phyloP scores from a whole-genome alignment of 2,329 filamentous ascomycete genomes.

The Sordariomycetes sp. region DNA sequence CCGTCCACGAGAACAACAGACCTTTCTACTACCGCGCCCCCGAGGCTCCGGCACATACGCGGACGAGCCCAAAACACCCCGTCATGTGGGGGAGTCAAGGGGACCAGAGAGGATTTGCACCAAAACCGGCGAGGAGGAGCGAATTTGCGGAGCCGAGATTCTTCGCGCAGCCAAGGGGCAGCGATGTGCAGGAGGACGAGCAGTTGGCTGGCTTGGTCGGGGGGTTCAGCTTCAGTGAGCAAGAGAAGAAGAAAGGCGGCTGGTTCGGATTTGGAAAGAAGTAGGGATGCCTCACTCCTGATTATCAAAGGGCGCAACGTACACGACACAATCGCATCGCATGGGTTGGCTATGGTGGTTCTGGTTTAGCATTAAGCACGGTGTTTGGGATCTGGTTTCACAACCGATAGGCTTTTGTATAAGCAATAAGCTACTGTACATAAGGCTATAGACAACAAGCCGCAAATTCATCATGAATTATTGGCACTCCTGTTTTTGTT shows the following conservation, averaged over 20 bases:
- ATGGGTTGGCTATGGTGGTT: too few relatives aligned
- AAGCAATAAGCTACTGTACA: too few relatives aligned
- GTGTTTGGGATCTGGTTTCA: too few relatives aligned
- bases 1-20: conserved; percentile 30
- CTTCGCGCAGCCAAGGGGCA: background rate
- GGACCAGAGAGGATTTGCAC: background rate
- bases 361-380: too few relatives aligned
- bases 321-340: too few relatives aligned
- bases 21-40: conserved; percentile 66
- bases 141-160: conserved; percentile 1
- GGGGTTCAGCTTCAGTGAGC: background rate
- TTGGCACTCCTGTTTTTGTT: too few relatives aligned
- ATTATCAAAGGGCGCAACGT: too few relatives aligned
- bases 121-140: background rate
- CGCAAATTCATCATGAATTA: too few relatives aligned
- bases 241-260: background rate
- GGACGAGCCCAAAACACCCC: background rate
- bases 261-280: background rate
- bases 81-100: background rate
- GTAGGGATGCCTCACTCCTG: too few relatives aligned
- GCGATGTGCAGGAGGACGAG: background rate
- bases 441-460: too few relatives aligned
- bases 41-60: conserved; percentile 48
- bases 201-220: background rate
- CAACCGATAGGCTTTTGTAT: too few relatives aligned